Percentiles rank a stretch among this genome's conserved stretches.
Conservation (phyloP, 176 grass and related monocot genomes). For the Bromus sterilis region DNA sequence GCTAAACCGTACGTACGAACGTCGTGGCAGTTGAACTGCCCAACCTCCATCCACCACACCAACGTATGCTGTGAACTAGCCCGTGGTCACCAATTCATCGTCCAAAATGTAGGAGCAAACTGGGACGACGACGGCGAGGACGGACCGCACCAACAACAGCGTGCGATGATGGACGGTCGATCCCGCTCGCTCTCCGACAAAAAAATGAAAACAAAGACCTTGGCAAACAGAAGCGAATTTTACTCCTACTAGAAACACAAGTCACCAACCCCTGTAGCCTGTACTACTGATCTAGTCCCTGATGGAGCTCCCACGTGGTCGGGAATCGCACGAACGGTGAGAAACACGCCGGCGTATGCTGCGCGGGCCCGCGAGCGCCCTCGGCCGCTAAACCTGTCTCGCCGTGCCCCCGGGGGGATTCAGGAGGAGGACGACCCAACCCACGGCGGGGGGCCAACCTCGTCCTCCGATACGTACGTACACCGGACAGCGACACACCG, state of each 20-base stretch:
- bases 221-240: neutral
- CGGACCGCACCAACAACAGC: neutral
- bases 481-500: neutral
- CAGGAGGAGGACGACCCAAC: neutral
- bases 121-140: neutral
- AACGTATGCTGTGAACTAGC: neutral
- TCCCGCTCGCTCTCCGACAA: neutral
- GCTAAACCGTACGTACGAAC: neutral
- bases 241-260: no score
- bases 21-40: neutral
- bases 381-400: conserved; percentile 8
- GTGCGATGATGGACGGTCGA: neutral
- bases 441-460: neutral
- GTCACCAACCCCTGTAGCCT: no score
- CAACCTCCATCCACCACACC: neutral
- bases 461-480: neutral
- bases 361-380: conserved; percentile 12
- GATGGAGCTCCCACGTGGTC: neutral
- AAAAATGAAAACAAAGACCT: neutral
- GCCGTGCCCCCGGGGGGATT: no score
- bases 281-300: no score
- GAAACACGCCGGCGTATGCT: neutral
- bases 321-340: conserved; percentile 6
- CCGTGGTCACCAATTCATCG: neutral
- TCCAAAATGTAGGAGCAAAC: neutral